A percentile compares a stretch with the other conserved stretches of the same genome.
These are phyloP conservation scores for Cercospora zeae-maydis DNA, from an alignment of 2,329 filamentous ascomycete species.

Conservation along the genomic window DNA sequence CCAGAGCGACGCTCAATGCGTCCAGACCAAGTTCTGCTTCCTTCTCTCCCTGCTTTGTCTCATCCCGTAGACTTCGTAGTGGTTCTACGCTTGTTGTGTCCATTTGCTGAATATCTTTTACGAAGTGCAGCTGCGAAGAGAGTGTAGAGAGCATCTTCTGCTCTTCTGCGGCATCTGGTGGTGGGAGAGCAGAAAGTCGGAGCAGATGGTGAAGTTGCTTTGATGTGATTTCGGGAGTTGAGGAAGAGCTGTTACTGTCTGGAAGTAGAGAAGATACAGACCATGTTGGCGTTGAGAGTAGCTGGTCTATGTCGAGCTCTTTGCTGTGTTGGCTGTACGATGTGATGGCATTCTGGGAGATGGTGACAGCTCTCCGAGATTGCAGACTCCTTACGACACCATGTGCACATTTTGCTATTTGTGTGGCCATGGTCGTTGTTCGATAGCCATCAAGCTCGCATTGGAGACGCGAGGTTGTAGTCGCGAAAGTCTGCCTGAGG, in stretches of 20 bases:
- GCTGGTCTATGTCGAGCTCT: slow-evolving; percentile 34
- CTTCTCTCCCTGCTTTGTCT: slow-evolving; percentile 56
- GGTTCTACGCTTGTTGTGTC: slow-evolving; percentile 71
- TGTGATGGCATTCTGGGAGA: neutral
- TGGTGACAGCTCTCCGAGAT: neutral
- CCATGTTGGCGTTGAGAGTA: slow-evolving; percentile 72
- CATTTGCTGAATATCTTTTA: slow-evolving; percentile 77
- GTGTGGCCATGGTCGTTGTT: neutral
- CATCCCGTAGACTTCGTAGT: slow-evolving; percentile 75
- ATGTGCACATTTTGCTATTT: neutral
- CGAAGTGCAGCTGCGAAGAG: slow-evolving; percentile 80
- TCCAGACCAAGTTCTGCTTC: slow-evolving; percentile 60
- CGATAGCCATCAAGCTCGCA: neutral
- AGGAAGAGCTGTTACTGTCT: slow-evolving; percentile 29
- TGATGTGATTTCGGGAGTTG: slow-evolving; percentile 53
- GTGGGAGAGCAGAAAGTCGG: slow-evolving; percentile 80
- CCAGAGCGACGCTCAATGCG: slow-evolving; percentile 55
- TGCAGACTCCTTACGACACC: neutral
- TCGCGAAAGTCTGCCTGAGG: neutral
- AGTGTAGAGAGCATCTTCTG: slow-evolving; percentile 68
- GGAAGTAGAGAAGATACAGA: slow-evolving; percentile 74
- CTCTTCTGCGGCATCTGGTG: slow-evolving; percentile 64
- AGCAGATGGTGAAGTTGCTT: slow-evolving; percentile 77
- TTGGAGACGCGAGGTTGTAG: neutral
- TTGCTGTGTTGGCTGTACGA: neutral